Evolutionary conservation across 176 grass and related monocot species (phyloP).

Genomic region (Phoenix roebelenii): DNA sequence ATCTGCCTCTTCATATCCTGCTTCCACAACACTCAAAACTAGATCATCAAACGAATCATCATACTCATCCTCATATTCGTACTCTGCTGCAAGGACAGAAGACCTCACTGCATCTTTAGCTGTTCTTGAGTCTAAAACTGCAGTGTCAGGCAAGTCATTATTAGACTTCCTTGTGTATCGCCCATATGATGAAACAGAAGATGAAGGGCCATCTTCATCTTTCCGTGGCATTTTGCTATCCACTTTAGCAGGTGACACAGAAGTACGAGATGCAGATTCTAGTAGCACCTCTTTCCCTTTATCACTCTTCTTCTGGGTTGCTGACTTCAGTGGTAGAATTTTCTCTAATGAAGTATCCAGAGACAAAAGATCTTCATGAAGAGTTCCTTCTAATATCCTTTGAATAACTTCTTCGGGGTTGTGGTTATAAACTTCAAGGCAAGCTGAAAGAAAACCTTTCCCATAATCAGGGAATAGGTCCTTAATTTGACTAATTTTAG

Average conservation of each 20-base stretch:
- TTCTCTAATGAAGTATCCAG: conserved; percentile 74
- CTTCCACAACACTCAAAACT: conserved; percentile 72
- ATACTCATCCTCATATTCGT: conserved; percentile 93
- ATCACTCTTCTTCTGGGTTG: conserved; percentile 39
- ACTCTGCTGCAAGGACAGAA: conserved; percentile 47
- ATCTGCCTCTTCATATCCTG: conserved; percentile 73
- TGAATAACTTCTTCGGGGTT: conserved; percentile 85
- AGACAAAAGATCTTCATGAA: conserved; percentile 84
- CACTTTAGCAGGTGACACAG: conserved; percentile 19
- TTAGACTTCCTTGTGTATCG: conserved; percentile 79
- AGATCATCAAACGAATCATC: conserved; percentile 99
- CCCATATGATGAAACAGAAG: conserved; percentile 54
- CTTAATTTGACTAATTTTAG: conserved; percentile 95
- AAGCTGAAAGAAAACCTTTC: conserved; percentile 73
- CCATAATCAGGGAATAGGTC: conserved; percentile 89
- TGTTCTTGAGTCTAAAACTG: conserved; percentile 48
- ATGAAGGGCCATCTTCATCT: conserved; percentile 31
- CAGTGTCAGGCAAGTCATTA: conserved; percentile 39
- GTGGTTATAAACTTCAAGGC: conserved; percentile 89
- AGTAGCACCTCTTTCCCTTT: conserved; percentile 78
- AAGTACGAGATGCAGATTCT: conserved; percentile 29
- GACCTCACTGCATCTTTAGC: conserved; percentile 53
- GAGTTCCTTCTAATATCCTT: conserved; percentile 79
- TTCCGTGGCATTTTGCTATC: conserved; percentile 13
- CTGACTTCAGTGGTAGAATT: conserved; percentile 41